Evolutionary conservation across 202 grass and related monocot genomes (phyloP).

Genomic region (Dendrocalamus latiflorus): DNA sequence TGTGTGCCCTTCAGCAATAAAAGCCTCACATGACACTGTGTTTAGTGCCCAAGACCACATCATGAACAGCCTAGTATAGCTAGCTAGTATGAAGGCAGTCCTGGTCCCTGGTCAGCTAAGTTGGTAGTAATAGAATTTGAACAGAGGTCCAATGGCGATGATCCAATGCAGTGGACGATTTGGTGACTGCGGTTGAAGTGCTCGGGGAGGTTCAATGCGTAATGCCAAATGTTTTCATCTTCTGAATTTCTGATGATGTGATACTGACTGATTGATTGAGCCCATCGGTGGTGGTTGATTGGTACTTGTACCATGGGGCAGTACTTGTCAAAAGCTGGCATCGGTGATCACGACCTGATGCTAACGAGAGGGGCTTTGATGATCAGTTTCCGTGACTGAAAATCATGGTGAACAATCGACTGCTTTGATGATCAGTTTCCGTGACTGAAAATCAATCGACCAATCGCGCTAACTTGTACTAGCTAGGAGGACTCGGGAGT

Average conservation of each 20-base stretch:
- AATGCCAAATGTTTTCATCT: neutral
- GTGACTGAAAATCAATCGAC: neutral
- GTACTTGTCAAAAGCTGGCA: neutral
- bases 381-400: neutral
- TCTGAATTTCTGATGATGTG: neutral
- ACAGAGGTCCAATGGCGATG: neutral
- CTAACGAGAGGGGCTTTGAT: neutral
- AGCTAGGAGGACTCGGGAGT: neutral
- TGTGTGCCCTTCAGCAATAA: neutral
- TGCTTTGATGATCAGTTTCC: neutral
- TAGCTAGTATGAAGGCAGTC: no score
- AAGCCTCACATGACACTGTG: neutral
- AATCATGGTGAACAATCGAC: neutral
- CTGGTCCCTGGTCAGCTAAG: neutral
- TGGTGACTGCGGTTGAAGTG: constrained; percentile 22
- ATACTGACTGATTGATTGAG: neutral
- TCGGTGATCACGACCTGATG: neutral
- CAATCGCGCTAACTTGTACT: neutral
- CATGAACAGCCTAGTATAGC: no score
- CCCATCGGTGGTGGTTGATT: neutral
- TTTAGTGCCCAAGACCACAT: neutral
- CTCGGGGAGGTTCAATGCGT: neutral
- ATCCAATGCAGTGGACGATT: neutral
- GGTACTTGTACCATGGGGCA: neutral
- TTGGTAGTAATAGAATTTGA: neutral